Evolutionary conservation across 768 basidiomycete species (phyloP).

Genomic region (Leccinum barrowsii): DNA sequence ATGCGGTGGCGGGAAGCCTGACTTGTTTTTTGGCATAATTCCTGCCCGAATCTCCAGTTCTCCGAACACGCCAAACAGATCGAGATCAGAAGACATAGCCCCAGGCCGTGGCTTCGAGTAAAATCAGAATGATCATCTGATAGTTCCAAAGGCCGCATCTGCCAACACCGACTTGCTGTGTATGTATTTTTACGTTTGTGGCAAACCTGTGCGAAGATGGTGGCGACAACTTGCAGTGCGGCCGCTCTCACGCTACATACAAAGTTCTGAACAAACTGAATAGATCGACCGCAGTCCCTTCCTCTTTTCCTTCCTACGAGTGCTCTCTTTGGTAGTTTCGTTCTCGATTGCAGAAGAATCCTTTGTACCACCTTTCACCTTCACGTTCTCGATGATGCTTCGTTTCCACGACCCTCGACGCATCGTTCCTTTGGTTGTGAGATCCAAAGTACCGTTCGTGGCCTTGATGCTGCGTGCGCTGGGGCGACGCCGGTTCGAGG

Average conservation of each 20-base stretch:
- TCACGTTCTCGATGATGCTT: slow-evolving; percentile 17
- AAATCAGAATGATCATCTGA: too few species aligned
- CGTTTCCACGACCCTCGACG: slow-evolving; percentile 28
- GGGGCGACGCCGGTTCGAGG: slow-evolving; percentile 14
- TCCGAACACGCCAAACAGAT: too few species aligned
- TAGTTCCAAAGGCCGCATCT: background rate
- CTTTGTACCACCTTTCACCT: slow-evolving; percentile 9
- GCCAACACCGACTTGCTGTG: background rate
- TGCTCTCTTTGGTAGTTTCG: background rate
- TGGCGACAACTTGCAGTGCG: too few species aligned
- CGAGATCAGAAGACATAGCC: too few species aligned
- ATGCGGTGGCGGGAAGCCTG: background rate
- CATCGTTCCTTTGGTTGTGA: slow-evolving; percentile 18
- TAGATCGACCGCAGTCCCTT: slow-evolving; percentile 29
- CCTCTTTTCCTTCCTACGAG: slow-evolving; percentile 20
- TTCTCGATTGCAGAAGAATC: slow-evolving; percentile 15
- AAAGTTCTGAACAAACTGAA: slow-evolving; percentile 26
- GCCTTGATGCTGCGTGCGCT: slow-evolving; percentile 17
- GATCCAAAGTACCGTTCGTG: background rate
- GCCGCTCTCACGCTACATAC: too few species aligned
- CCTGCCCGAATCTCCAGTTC: background rate
- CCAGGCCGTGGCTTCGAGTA: too few species aligned
- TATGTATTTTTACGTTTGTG: background rate
- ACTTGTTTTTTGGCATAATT: background rate
- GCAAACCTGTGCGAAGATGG: too few species aligned